Evolutionary conservation across 495 filamentous ascomycete genomes (phyloP).

Genomic region (Pseudoneurospora amorphoporcata): DNA sequence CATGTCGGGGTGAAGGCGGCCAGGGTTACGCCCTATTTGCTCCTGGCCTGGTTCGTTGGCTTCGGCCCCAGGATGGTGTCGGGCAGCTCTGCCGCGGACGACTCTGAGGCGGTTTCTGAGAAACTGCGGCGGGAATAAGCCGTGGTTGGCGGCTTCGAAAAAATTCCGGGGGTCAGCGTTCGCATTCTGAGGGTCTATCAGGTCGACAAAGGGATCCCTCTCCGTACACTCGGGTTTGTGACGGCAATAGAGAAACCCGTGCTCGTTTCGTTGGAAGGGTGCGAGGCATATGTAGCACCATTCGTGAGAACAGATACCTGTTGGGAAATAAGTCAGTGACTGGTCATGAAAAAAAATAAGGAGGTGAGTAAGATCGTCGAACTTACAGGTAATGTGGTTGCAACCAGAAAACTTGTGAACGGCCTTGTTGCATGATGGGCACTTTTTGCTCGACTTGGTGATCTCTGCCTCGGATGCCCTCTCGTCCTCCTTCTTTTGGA

Average conservation of each 20-base stretch:
- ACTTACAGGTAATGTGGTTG: slow-evolving; percentile 40
- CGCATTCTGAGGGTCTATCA: slow-evolving; percentile 5
- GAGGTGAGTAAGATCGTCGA: background rate
- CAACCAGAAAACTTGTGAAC: slow-evolving; percentile 35
- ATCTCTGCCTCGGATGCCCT: slow-evolving; percentile 29
- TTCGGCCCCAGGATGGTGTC: background rate
- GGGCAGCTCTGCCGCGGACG: background rate
- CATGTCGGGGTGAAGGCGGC: background rate
- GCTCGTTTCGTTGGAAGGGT: slow-evolving; percentile 16
- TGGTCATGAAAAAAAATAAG: background rate
- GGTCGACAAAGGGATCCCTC: slow-evolving; percentile 9
- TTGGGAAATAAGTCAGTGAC: background rate
- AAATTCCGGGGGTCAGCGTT: background rate
- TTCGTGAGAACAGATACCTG: slow-evolving; percentile 32
- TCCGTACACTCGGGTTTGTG: slow-evolving; percentile 25
- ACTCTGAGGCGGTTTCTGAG: background rate
- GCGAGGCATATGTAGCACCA: slow-evolving; percentile 39
- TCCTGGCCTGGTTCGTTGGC: background rate
- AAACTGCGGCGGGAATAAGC: background rate
- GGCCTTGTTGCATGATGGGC: slow-evolving; percentile 35
- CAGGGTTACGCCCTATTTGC: background rate
- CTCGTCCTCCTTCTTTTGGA: slow-evolving; percentile 21
- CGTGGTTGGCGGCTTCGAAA: background rate
- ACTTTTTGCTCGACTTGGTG: slow-evolving; percentile 29
- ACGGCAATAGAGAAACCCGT: slow-evolving; percentile 21